Conservation (phyloP, 2,329 filamentous ascomycete species). For the Diaporthe citriasiana region DNA sequence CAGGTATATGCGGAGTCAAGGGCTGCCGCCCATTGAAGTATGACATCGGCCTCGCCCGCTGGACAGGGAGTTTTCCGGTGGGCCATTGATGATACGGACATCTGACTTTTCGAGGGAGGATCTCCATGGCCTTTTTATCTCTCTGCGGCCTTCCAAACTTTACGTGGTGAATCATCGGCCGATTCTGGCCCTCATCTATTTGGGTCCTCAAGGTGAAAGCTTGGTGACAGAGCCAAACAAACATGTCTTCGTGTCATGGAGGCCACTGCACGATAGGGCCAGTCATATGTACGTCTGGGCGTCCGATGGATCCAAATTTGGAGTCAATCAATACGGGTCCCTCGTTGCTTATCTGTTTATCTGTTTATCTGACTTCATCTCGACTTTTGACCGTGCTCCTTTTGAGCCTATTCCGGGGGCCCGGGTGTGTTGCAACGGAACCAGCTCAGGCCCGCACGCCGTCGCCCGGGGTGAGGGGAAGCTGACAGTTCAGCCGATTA, state of each 20-base stretch:
- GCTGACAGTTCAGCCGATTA: conserved; percentile 18
- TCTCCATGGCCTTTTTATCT: not conserved
- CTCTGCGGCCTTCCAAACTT: too few species aligned
- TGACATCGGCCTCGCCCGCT: not conserved
- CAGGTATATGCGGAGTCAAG: not conserved
- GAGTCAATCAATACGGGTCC: not conserved
- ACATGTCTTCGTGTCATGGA: not conserved
- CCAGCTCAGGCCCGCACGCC: not conserved
- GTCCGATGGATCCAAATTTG: not conserved
- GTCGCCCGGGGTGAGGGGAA: not conserved
- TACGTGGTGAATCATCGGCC: conserved; percentile 6
- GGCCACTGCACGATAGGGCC: not conserved
- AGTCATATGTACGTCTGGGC: not conserved
- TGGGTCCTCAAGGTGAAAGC: not conserved
- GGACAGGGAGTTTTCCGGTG: not conserved
- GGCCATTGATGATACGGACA: not conserved
- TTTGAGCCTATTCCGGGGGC: not conserved
- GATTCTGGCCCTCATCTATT: not conserved
- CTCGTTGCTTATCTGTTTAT: not conserved
- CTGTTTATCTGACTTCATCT: conserved; percentile 13
- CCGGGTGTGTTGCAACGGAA: not conserved
- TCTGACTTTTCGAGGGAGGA: not conserved
- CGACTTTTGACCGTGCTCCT: not conserved
- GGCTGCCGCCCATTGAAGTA: not conserved
- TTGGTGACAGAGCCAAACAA: not conserved